Percentiles rank a stretch among this genome's conserved stretches.
Conservation (phyloP, 1,139 yeast species). For the Candida gigantensis region DNA sequence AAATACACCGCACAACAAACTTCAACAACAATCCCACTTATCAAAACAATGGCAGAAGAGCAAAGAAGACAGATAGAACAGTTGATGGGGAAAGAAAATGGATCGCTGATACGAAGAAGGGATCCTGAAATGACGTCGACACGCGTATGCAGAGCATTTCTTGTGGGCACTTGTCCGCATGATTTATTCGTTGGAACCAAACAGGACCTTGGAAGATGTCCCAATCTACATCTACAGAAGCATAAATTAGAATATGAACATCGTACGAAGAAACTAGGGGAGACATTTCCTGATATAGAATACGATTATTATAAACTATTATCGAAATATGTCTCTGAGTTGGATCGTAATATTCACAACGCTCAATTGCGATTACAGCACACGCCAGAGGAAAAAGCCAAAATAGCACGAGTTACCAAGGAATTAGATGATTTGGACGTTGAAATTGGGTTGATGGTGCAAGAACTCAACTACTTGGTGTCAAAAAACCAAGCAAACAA, state of each 20-base stretch:
- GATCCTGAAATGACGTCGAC: constrained; percentile 61
- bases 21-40: neutral
- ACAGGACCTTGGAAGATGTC: constrained; percentile 81
- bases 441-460: constrained; percentile 64
- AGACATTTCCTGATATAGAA: constrained; percentile 67
- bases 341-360: constrained; percentile 63
- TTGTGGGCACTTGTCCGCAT: constrained; percentile 88
- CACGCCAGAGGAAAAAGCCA: constrained; percentile 73
- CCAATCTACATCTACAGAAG: constrained; percentile 73
- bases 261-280: constrained; percentile 54
- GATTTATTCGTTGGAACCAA: constrained; percentile 83
- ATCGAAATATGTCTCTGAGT: constrained; percentile 59
- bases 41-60: constrained; percentile 65
- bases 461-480: constrained; percentile 65
- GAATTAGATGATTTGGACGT: constrained; percentile 70
- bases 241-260: constrained; percentile 71
- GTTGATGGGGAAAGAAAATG: constrained; percentile 72
- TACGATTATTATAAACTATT: constrained; percentile 62
- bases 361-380: constrained; percentile 73
- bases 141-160: constrained; percentile 73
- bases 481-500: constrained; percentile 52
- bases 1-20: too few relatives aligned
- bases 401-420: constrained; percentile 60
- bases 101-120: constrained; percentile 37
- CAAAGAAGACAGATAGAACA: constrained; percentile 78